Base-by-base conservation (phyloP, 164 flowering plant species). In the Taxillus chinensis region DNA sequence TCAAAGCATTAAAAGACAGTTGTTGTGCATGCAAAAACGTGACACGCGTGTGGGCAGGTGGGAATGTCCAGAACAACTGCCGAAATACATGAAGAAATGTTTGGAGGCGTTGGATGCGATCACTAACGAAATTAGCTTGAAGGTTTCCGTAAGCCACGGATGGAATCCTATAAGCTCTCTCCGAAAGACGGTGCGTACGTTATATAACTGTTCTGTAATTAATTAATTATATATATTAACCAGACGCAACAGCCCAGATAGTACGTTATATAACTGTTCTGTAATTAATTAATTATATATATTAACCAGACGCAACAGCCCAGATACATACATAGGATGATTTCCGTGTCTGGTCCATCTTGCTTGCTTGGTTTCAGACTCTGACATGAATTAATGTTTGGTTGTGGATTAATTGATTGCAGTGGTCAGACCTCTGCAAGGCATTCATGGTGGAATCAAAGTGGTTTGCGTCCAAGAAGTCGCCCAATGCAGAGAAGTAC, bases 401-500 rank as follows among this genome's bases (percentile, higher is more conserved):
- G 27, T 27, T 27, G 27, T 27, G 4, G 4, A 8, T 11, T 48
- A 14, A 7, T 3, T 48, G 46, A 43, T 48, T 61, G 57, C 78
- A 85, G 87, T 83, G 90, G 86, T 70, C 56, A 27, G 64, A 38
- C 13, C 60, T 83, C 39, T 78, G 82, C 71, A 62, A 71, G 14
- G 83, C 87, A 37, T 85, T 83, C 62, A 66, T 83, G 49, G 79
- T 67, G 8, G 86, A 85, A 74, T 77, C 83, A n/a, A 69, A 71
- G 58, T 83, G 87, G 87, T 74, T 81, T 66, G 68, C 61, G 4
- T 69, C 77, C 0, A 77, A 75, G 3, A 14, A 69, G 3, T 5
- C 73, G 55, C 84, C 84, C 13, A 65, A 41, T 1, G 57, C 75
- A 5, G 73, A 77, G 2, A 80, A 79, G 55, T 85, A 85, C 54